Evolutionary conservation across 352 stramenopile genomes (phyloP), one percentile per base, ranked within the genome.

Genomic region (Phytopythium mirpurense): DNA sequence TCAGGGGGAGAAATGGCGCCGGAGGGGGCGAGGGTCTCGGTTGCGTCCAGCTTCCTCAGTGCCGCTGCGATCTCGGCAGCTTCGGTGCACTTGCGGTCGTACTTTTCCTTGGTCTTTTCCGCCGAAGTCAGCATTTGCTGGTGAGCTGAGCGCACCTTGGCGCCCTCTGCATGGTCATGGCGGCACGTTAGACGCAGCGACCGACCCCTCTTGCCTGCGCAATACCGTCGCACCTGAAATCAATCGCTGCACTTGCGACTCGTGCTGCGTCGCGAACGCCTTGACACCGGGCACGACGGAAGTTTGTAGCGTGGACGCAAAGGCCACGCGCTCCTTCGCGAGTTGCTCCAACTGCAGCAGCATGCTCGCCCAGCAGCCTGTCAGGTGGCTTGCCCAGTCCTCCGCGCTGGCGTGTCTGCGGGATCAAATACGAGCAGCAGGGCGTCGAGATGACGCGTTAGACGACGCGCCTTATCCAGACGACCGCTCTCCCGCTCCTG

Each of bases 81-180:
- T 49, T 91, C 83, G 11, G 72, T 59, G 54, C 80, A 91, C 21
- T 82, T 83, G 18, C 70, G 72, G 37, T 91, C 76, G 66, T 93
- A 93, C 46, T 87, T 87, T 32, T 89, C 80, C 60, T 81, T 85
- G 21, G 78, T 74, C 47, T 84, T 88, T 2, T 86, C 68, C 65
- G 86, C 63, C 12, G 76, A 72, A n/a, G 67, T 54, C 16, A 59
- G 45, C 63, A 85, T 84, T 46, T 90, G 79, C 24, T 85, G 60
- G 43, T 88, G 70, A 2, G 75, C 76, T 26, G 60, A 78, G 12
- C 78, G 76, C 49, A 90, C 67, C 46, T 90, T 90, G 0, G 67
- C 83, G 4, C 82, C 82, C 72, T 93, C 82, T 89, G 51, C 19
- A 47, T 23, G 47, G 21, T 14, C 42, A 27, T 50, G 8, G n/a